Evolutionary conservation across 257 asterid species (phyloP), one percentile per base, ranked within the genome.

Genomic region (Cordia subcordata): DNA sequence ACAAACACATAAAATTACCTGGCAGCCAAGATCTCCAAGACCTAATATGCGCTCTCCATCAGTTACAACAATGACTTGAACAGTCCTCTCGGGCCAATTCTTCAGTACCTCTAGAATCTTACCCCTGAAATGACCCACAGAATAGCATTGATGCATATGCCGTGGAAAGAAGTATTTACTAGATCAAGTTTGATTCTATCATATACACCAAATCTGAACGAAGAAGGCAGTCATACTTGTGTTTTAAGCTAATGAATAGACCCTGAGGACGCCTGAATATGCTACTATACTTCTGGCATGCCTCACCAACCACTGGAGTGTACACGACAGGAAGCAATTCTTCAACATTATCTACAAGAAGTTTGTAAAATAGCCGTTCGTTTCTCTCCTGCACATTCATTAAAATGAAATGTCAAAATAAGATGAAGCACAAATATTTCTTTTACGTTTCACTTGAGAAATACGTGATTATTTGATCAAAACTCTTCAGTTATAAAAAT

Each of bases 11-110:
- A 32, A 61, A 55, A 45, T 57, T 69, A 90, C 98, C 96, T 90
- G 98, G 70, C 96, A 85, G 66, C 98, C 98, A 53, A 83, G 98
- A 77, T 91, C 98, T 22, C 98, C 98, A 17, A 91, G 98, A 17
- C 98, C 98, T 62, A 91, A 75, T 69, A 91, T 91, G 52, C 98
- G 89, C 73, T 87, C 98, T 33, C 98, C 98, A 57, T 91, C 98
- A 21, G 98, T 91, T 19, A 91, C 96, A 55, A 91, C 98, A 49
- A 91, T 91, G 56, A 91, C 98, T 75, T 91, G 95, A 66, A 91
- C 86, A 13, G 79, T 69, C 79, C 79, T 91, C 67, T 84, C 94
- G 8, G 95, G 96, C 98, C 98, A 91, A 69, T 91, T 91, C 73
- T 82, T 88, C 82, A 91, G 77, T 57, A 87, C 92, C 81, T 91